A percentile compares a stretch with the other conserved stretches of the same genome.
phyloP scores from a whole-genome alignment of 1,139 yeast species.

The Spencermartinsiella ligniputridi region DNA sequence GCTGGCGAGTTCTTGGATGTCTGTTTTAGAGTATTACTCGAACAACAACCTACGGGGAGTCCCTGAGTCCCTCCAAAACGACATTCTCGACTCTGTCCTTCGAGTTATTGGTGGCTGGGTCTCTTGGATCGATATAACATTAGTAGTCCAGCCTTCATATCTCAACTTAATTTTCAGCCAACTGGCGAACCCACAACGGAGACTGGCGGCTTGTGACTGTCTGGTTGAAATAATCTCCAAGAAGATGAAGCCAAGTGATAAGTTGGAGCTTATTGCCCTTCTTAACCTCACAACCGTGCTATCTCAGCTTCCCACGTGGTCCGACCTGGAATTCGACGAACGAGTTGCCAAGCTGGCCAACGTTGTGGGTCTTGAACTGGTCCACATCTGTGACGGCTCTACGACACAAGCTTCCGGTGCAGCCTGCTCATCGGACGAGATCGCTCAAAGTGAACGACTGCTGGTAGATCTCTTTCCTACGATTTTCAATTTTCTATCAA shows the following conservation, averaged over 20 bases:
- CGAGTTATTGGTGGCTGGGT: conserved; percentile 78
- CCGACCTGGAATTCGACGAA: conserved; percentile 70
- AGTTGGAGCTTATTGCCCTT: conserved; percentile 67
- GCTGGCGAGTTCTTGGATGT: conserved; percentile 68
- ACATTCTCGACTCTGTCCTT: conserved; percentile 56
- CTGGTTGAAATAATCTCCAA: conserved; percentile 79
- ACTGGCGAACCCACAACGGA: conserved; percentile 47
- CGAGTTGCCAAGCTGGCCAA: conserved; percentile 70
- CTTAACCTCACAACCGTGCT: conserved; percentile 61
- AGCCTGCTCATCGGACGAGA: conserved; percentile 26
- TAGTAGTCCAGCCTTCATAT: conserved; percentile 66
- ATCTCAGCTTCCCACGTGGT: conserved; percentile 32
- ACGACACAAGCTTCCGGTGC: conserved; percentile 27
- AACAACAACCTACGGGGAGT: conserved; percentile 5
- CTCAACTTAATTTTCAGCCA: conserved; percentile 60
- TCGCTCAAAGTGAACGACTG: conserved; percentile 40
- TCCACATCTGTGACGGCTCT: conserved; percentile 58
- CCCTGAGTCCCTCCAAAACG: conserved; percentile 32
- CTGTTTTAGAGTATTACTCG: conserved; percentile 43
- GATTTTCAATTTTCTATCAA: conserved; percentile 62
- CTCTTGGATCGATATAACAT: conserved; percentile 89
- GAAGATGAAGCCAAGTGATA: conserved; percentile 88
- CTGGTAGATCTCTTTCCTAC: conserved; percentile 69
- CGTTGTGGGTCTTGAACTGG: conserved; percentile 70
- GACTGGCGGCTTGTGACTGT: conserved; percentile 65